phyloP scores from a whole-genome alignment of 345 rosid species.

The Erysimum cheiranthoides region DNA sequence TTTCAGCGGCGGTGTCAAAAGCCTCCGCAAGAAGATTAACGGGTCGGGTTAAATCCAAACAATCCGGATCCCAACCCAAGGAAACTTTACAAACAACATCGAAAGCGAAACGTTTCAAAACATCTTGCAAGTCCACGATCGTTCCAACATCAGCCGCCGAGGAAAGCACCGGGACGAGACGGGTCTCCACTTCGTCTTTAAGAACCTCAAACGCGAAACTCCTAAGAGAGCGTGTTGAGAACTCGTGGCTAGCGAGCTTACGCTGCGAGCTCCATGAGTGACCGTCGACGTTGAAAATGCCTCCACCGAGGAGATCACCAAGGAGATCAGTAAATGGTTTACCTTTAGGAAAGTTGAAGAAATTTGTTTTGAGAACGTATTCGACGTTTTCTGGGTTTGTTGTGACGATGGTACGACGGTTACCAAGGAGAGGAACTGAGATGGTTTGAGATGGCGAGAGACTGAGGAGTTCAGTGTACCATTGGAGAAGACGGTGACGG shows the following conservation, averaged over 20 bases:
- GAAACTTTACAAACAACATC: constrained; percentile 67
- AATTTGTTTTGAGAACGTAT: constrained; percentile 65
- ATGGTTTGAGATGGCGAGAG: constrained; percentile 34
- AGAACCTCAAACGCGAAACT: constrained; percentile 55
- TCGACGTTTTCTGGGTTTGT: constrained; percentile 64
- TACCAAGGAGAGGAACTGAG: constrained; percentile 32
- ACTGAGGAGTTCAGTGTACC: constrained; percentile 38
- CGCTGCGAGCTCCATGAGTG: constrained; percentile 69
- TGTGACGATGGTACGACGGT: constrained; percentile 57
- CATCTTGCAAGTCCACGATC: constrained; percentile 61
- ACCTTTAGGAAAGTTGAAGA: constrained; percentile 77
- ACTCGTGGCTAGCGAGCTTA: constrained; percentile 69
- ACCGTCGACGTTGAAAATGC: constrained; percentile 79
- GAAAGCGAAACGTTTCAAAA: constrained; percentile 68
- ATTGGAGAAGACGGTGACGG: constrained; percentile 41
- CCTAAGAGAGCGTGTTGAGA: constrained; percentile 58
- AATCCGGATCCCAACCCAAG: constrained; percentile 71
- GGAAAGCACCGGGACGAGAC: constrained; percentile 55
- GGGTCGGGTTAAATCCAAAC: constrained; percentile 60
- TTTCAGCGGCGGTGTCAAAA: constrained; percentile 65
- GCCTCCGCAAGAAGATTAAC: constrained; percentile 62
- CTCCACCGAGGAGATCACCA: constrained; percentile 72
- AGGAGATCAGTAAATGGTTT: constrained; percentile 60
- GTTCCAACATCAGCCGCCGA: constrained; percentile 23
- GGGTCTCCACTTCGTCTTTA: constrained; percentile 48